Base-by-base conservation (phyloP, 192 early-diverging fungal genomes). In the Obelidium mucronatum region DNA sequence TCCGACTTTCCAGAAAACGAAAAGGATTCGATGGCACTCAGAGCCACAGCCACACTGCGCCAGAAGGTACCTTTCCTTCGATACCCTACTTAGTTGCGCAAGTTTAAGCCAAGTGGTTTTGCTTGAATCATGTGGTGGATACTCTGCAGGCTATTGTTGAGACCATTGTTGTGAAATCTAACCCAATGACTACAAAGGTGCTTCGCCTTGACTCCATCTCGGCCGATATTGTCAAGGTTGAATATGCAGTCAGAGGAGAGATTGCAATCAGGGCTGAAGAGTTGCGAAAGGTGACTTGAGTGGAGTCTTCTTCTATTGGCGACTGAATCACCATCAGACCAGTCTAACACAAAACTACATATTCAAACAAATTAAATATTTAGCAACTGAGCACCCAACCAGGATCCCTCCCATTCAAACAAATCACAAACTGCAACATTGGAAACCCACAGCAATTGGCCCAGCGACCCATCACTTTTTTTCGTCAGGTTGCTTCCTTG, bases 211-310 rank as follows among this genome's bases (percentile, higher is more conserved):
- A 66, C 37, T 77, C 24, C n/a, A 77, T 86, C 75, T 82, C 82
- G 55, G 60, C 28, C 37, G 34, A 60, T 34, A 73, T 83, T 3
- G 77, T 83, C 73, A 85, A 90, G 26, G 91, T 93, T 62, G 92
- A 98, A 78, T 99, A 99, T 78, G 96, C 97, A 40, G 96, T 99
- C 6, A 91, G 97, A 61, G 97, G 97, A 39, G 95, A 92, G 71
- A 88, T 97, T 37, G 96, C 97, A 22, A 97, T 99, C 78, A 89
- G 92, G 22, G 94, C 96, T 0, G 97, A 99, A 58, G 88, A 92
- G 74, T 88, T 98, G 53, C 62, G 81, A 19, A 79, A 88, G 76
- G 86, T 88, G 59, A 56, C 13, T 19, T 48, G 19, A 48, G 44
- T 48, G 44, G 8, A 48, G 44, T 48, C 19, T 15, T 48, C 19